phyloP scores from a whole-genome alignment of 2,329 filamentous ascomycete genomes.

The Immersiporthe knoxdaviesiana region DNA sequence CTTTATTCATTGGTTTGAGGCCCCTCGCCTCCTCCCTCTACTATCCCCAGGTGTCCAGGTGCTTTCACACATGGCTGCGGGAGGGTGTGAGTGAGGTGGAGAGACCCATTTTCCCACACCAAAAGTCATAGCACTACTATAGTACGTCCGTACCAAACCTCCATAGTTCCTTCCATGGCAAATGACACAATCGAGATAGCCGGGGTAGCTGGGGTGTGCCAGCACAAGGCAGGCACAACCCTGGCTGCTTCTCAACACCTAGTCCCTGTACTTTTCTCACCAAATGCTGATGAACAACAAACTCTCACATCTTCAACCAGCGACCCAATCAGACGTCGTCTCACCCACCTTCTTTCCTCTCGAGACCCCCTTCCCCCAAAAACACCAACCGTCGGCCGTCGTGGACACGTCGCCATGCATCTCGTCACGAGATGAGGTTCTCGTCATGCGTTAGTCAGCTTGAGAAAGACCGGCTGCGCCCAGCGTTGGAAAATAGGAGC shows the following conservation, averaged over 20 bases:
- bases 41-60: neutral
- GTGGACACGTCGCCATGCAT: neutral
- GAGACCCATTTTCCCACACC: neutral
- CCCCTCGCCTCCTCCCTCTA: too few relatives aligned
- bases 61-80: conserved; percentile 1
- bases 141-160: too few relatives aligned
- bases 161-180: neutral
- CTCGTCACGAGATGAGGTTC: neutral
- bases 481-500: neutral
- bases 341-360: neutral
- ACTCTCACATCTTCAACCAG: neutral
- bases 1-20: neutral
- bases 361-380: too few relatives aligned
- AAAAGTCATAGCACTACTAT: neutral
- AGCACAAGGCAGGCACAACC: neutral
- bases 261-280: neutral
- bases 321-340: neutral
- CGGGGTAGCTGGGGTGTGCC: neutral
- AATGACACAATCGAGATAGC: neutral
- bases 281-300: neutral
- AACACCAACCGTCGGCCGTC: neutral
- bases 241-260: neutral
- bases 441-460: neutral
- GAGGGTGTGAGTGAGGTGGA: neutral
- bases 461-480: neutral